A percentile compares a stretch with the other conserved stretches of the same genome.
These are phyloP conservation scores for Suillus subaureus DNA, from an alignment of 768 basidiomycete species.

Conservation along the genomic window DNA sequence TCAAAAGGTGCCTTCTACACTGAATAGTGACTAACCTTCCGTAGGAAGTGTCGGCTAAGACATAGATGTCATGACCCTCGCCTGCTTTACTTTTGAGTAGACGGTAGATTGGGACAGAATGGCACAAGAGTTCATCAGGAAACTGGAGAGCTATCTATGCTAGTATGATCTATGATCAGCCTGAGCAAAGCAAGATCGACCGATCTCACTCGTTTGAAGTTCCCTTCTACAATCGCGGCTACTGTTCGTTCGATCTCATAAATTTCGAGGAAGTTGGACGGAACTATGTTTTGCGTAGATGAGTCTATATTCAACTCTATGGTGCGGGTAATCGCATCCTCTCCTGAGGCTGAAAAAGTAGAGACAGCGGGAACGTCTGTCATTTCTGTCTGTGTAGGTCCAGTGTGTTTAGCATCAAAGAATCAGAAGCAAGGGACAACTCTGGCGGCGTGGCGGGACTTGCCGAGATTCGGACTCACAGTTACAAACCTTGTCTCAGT, in stretches of 20 bases:
- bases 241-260: conserved; percentile 78
- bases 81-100: conserved; percentile 56
- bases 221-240: conserved; percentile 56
- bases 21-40: conserved; percentile 68
- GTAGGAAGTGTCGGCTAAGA: conserved; percentile 97
- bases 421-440: not conserved
- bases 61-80: conserved; percentile 64
- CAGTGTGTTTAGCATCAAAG: not conserved
- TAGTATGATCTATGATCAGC: not conserved
- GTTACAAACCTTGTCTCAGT: not conserved
- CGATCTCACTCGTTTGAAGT: conserved; percentile 67
- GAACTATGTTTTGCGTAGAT: conserved; percentile 30
- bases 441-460: not conserved
- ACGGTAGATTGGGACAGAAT: conserved; percentile 83
- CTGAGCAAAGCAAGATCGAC: not conserved
- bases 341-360: conserved; percentile 57
- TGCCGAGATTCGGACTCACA: conserved; percentile 1
- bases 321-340: conserved; percentile 62
- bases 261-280: conserved; percentile 55
- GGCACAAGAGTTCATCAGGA: conserved; percentile 87
- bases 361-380: conserved; percentile 5
- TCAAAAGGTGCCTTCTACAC: conserved; percentile 9
- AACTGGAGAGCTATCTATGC: conserved; percentile 88
- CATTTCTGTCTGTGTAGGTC: not conserved
- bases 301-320: conserved; percentile 49